These are phyloP conservation scores for Aspergillus sp. DNA, from an alignment of 2,329 filamentous ascomycete species.

Conservation along the genomic window DNA sequence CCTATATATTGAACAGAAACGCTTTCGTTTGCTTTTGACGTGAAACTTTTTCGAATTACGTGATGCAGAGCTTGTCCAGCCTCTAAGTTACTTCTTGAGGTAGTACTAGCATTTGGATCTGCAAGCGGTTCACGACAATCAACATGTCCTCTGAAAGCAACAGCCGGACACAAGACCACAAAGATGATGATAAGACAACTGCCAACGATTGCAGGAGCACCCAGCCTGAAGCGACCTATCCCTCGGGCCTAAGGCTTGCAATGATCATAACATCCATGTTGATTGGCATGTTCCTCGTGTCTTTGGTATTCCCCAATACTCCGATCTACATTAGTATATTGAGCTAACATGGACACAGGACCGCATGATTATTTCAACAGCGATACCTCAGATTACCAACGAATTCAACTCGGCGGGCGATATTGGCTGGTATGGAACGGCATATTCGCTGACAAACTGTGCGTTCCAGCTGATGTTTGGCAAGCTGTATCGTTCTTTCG, in stretches of 20 bases:
- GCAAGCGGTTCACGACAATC: neutral
- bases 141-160: neutral
- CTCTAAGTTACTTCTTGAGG: no score
- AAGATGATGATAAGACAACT: neutral
- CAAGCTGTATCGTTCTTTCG: conserved; percentile 39
- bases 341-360: conserved; percentile 24
- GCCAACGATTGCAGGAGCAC: no score
- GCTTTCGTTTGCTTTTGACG: no score
- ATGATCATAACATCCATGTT: neutral
- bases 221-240: neutral
- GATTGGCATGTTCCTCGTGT: neutral
- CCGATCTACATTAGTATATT: neutral
- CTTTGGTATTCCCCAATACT: neutral
- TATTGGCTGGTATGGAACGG: conserved; percentile 11
- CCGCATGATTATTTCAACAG: conserved; percentile 43
- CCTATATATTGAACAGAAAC: neutral
- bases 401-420: neutral
- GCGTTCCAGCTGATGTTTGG: conserved; percentile 43
- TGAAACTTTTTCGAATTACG: no score
- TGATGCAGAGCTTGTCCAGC: no score
- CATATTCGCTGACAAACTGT: conserved; percentile 14
- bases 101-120: no score
- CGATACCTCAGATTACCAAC: conserved; percentile 39
- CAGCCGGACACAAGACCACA: neutral
- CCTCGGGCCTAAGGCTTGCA: neutral